Conservation (phyloP, 73 alveolate genomes). For the Symbiodinium pilosum region DNA sequence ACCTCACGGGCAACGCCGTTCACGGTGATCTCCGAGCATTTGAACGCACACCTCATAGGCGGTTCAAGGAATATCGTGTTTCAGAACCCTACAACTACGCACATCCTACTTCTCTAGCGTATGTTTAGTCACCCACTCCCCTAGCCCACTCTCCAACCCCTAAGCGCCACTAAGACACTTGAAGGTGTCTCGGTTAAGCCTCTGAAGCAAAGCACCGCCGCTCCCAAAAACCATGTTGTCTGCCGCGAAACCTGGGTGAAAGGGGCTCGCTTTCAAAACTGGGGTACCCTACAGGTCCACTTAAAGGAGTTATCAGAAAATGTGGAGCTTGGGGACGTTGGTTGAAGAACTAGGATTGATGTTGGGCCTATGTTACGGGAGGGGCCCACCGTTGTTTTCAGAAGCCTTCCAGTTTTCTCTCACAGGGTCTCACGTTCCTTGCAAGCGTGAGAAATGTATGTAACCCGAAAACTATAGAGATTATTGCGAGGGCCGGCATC, state of each 20-base stretch:
- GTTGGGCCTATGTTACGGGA: background rate
- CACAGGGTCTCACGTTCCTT: too few relatives aligned
- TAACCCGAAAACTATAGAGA: too few relatives aligned
- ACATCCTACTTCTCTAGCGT: too few relatives aligned
- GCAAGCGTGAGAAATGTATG: too few relatives aligned
- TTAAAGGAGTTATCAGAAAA: background rate
- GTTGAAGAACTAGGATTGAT: background rate
- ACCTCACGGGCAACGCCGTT: slow-evolving; percentile 57
- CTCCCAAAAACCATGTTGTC: slow-evolving; percentile 88
- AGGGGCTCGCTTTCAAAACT: background rate
- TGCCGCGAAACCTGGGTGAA: slow-evolving; percentile 58
- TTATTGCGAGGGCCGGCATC: too few relatives aligned
- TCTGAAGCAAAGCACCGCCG: slow-evolving; percentile 79
- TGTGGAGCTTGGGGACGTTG: background rate
- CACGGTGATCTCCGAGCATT: slow-evolving; percentile 74
- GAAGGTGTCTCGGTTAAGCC: slow-evolving; percentile 91
- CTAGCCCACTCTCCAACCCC: too few relatives aligned
- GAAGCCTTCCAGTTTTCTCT: too few relatives aligned
- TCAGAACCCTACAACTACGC: too few relatives aligned
- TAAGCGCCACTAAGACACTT: background rate
- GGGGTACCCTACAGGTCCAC: background rate
- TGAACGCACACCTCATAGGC: slow-evolving; percentile 92
- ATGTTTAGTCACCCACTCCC: too few relatives aligned
- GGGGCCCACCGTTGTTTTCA: too few relatives aligned
- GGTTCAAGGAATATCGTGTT: too few relatives aligned